These are phyloP conservation scores for Boletus austroedulis DNA, from an alignment of 1,284 basidiomycete species.

Conservation along the genomic window DNA sequence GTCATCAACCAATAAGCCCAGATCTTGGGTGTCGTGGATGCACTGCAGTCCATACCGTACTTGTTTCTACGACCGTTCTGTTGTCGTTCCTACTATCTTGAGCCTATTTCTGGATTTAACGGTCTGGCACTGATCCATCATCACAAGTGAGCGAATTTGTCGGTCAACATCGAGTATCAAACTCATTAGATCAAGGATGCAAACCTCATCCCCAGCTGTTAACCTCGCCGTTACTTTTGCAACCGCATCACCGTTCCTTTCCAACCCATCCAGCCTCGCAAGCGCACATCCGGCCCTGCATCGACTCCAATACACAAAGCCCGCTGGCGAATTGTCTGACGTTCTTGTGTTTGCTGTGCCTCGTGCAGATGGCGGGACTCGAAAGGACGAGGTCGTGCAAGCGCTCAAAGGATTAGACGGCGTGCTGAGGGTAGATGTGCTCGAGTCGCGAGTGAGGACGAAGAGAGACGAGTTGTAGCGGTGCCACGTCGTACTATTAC, in stretches of 20 bases:
- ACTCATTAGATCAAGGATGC: no score
- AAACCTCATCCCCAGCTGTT: constrained; percentile 5
- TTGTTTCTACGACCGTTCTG: no score
- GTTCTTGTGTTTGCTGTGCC: constrained; percentile 22
- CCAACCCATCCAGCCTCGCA: constrained; percentile 21
- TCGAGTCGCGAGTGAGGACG: constrained; percentile 21
- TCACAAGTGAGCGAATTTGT: no score
- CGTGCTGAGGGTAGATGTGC: constrained; percentile 26
- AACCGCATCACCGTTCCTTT: constrained; percentile 23
- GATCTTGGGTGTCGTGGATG: no score
- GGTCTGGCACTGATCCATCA: no score
- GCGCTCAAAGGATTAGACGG: constrained; percentile 19
- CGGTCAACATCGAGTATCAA: no score
- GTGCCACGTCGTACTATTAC: not conserved
- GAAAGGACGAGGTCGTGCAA: constrained; percentile 18
- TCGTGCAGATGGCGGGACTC: not conserved
- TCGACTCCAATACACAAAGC: constrained; percentile 22
- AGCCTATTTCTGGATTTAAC: no score
- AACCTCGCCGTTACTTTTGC: constrained; percentile 27
- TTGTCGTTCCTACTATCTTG: no score
- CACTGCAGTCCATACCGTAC: no score
- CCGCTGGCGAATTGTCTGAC: constrained; percentile 28
- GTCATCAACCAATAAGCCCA: constrained; percentile 12
- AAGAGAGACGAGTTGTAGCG: constrained; percentile 33
- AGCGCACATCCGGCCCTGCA: constrained; percentile 17